Percentiles rank a stretch among this genome's conserved stretches.
Conservation (phyloP, 2,329 filamentous ascomycete species). For the Dothideomycetes sp. region DNA sequence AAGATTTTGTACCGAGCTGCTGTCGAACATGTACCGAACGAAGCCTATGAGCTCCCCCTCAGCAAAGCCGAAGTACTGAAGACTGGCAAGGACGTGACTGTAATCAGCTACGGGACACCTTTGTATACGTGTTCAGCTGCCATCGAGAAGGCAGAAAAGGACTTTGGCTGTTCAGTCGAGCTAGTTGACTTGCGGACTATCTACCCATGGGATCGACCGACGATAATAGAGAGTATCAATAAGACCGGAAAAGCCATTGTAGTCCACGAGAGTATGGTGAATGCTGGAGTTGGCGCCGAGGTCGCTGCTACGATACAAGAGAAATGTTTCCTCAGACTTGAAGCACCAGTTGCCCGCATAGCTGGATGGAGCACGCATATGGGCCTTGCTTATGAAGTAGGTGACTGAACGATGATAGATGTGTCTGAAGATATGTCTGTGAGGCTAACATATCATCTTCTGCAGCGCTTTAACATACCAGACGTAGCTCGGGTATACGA, state of each 20-base stretch:
- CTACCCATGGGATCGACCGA: slow-evolving; percentile 83
- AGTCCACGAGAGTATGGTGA: slow-evolving; percentile 87
- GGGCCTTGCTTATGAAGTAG: slow-evolving; percentile 60
- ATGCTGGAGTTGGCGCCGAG: slow-evolving; percentile 79
- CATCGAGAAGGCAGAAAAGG: slow-evolving; percentile 63
- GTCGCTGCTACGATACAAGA: slow-evolving; percentile 83
- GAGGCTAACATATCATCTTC: neutral
- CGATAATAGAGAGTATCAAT: slow-evolving; percentile 67
- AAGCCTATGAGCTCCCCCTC: slow-evolving; percentile 70
- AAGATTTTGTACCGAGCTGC: slow-evolving; percentile 88
- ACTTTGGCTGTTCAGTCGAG: slow-evolving; percentile 66
- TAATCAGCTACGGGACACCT: slow-evolving; percentile 83
- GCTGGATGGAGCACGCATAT: slow-evolving; percentile 85
- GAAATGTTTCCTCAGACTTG: slow-evolving; percentile 70
- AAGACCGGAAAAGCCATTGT: slow-evolving; percentile 82
- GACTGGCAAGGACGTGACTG: slow-evolving; percentile 66
- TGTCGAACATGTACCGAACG: slow-evolving; percentile 79
- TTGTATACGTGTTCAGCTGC: slow-evolving; percentile 74
- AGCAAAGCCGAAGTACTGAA: slow-evolving; percentile 79
- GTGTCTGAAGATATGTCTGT: neutral
- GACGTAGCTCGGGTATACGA: slow-evolving; percentile 56
- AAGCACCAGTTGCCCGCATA: slow-evolving; percentile 75
- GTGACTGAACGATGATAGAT: neutral
- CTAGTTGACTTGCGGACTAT: slow-evolving; percentile 80
- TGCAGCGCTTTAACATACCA: slow-evolving; percentile 49